Percentiles rank a stretch among this genome's conserved stretches.
Evolutionary conservation across 2,329 filamentous ascomycete genomes (phyloP).

Genomic region (Talaromyces sp.): DNA sequence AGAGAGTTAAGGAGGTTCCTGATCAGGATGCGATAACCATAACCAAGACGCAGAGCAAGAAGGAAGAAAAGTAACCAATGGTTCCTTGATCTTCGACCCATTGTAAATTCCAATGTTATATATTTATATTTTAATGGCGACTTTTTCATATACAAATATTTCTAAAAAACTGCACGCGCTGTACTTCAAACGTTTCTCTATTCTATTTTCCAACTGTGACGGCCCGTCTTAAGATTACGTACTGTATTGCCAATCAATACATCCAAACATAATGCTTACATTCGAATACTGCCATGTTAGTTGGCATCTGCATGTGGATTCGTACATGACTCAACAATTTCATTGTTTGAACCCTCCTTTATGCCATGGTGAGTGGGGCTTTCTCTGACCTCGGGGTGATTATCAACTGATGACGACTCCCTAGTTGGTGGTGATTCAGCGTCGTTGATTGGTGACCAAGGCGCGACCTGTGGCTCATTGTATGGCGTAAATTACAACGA

Average conservation of each 20-base stretch:
- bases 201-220: background rate
- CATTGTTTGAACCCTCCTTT: no score
- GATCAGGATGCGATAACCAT: background rate
- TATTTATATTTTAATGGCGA: background rate
- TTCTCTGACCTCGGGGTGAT: no score
- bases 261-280: background rate
- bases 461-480: no score
- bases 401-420: no score
- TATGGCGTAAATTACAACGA: no score
- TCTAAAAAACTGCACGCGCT: background rate
- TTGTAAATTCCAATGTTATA: background rate
- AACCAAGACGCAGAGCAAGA: background rate
- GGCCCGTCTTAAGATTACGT: background rate
- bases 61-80: background rate
- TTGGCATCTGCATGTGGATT: no score
- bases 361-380: no score
- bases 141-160: background rate
- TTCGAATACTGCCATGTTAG: no score
- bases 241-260: background rate
- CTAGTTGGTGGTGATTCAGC: no score
- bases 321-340: no score
- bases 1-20: conserved; percentile 9
- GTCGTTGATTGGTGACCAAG: no score
- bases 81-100: background rate
- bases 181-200: background rate